Conservation (phyloP, 208 protist species). For the Trichomonas vaginalis region DNA sequence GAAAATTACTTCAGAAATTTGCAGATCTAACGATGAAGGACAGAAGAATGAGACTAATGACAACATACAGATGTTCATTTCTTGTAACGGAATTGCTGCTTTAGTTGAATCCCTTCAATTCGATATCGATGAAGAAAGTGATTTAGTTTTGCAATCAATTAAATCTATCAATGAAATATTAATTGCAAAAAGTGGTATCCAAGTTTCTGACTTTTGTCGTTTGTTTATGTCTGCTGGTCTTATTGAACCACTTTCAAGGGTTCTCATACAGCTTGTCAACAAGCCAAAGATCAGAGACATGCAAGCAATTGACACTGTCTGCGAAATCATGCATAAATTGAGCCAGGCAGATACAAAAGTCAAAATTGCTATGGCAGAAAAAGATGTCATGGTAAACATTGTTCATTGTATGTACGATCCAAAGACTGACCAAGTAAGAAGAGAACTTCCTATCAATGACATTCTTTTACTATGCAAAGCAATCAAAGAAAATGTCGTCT, state of each 20-base stretch:
- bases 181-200: neutral
- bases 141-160: neutral
- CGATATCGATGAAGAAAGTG: neutral
- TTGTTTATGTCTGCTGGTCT: neutral
- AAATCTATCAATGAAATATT: neutral
- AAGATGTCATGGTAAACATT: neutral
- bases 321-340: neutral
- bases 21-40: neutral
- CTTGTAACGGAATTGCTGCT: neutral
- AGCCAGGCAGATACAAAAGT: neutral
- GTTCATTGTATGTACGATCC: neutral
- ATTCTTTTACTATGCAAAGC: neutral
- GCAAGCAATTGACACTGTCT: neutral
- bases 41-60: neutral
- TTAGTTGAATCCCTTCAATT: neutral
- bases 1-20: neutral
- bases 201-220: neutral
- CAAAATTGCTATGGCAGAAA: neutral
- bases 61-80: slow-evolving; percentile 9
- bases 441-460: neutral
- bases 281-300: too few relatives aligned
- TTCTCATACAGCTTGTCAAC: neutral
- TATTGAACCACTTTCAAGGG: neutral
- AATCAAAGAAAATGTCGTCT: neutral
- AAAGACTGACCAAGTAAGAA: neutral